Evolutionary conservation across 805 yeast species (phyloP).

Genomic region (Hanseniaspora clermontiae): DNA sequence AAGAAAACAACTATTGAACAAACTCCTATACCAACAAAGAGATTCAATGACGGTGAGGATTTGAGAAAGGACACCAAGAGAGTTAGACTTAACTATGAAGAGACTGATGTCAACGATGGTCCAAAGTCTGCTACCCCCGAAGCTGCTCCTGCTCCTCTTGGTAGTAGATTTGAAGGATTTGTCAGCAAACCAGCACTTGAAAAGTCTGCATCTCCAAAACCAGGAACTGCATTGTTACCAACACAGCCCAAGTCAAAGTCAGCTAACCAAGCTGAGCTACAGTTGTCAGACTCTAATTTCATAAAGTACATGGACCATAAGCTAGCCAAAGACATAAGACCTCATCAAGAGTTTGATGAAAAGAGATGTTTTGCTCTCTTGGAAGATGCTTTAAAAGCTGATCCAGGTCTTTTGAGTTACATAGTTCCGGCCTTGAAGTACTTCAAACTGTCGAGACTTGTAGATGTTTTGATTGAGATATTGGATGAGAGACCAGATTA

Average conservation of each 20-base stretch:
- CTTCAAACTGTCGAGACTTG: not conserved
- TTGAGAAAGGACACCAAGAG: conserved; percentile 4
- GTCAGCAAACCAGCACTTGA: not conserved
- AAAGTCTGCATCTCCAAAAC: not conserved
- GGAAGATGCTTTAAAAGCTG: not conserved
- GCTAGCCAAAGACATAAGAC: not conserved
- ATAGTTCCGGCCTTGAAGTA: not conserved
- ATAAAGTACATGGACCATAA: not conserved
- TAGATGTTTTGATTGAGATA: not conserved
- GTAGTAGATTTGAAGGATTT: conserved; percentile 7
- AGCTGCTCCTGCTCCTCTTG: not conserved
- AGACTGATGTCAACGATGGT: not conserved
- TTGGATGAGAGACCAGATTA: not conserved
- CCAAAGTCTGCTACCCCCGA: not conserved
- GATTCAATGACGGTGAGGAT: not conserved
- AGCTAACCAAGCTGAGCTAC: too few species aligned
- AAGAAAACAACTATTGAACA: conserved; percentile 10
- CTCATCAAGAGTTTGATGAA: not conserved
- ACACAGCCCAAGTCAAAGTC: not conserved
- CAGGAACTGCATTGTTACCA: not conserved
- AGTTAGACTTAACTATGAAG: not conserved
- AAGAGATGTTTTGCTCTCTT: not conserved
- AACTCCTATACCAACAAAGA: not conserved
- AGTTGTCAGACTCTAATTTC: not conserved
- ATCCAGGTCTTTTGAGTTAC: not conserved